Base-by-base conservation (phyloP, 2,329 filamentous ascomycete species). In the Lachnellula suecica region DNA sequence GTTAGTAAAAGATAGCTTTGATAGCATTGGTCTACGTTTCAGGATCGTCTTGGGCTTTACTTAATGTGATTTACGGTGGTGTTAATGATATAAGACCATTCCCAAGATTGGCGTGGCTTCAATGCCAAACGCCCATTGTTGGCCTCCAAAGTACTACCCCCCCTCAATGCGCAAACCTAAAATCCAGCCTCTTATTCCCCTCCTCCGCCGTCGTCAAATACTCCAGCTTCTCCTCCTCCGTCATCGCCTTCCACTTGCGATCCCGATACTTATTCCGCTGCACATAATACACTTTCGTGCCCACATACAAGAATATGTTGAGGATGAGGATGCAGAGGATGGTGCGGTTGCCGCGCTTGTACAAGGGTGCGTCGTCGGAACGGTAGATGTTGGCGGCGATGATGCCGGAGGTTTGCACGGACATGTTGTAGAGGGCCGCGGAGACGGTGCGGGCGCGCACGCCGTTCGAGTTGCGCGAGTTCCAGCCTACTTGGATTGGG, bases 371-470 rank as follows among this genome's bases (percentile, higher is more conserved):
- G 59, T 63, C 71, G 69, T 60, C 68, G 3, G 74, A 66, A 5
- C 74, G 68, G 56, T 79, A 80, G 15, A 65, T 55, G 13, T 66
- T 63, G 2, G 62, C 49, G 4, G 54, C 52, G 11, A 61, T 73
- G 27, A 78, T 72, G 1, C 65, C 68, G n/a, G 70, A 68, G 0
- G 71, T 68, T 58, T 78, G 75, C 2, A 74, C 70, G 24, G 68
- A 73, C 74, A 79, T 78, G 61, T 86, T 87, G 67, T 87, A 87
- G n/a, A 82, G 69, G 0, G 81, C 83, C 0, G 82, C 79, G 0
- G 81, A 81, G 1, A 88, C 81, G 1, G 84, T 81, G 6, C 84
- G 72, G 5, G 79, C 82, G 10, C 83, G 74, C 9, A 88, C 82
- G 1, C 78, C 74, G 56, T 84, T 83, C 2, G 82, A 79, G 62